These are phyloP conservation scores for Atkinsonella hypoxylon DNA, from an alignment of 2,329 filamentous ascomycete species.

Conservation along the genomic window DNA sequence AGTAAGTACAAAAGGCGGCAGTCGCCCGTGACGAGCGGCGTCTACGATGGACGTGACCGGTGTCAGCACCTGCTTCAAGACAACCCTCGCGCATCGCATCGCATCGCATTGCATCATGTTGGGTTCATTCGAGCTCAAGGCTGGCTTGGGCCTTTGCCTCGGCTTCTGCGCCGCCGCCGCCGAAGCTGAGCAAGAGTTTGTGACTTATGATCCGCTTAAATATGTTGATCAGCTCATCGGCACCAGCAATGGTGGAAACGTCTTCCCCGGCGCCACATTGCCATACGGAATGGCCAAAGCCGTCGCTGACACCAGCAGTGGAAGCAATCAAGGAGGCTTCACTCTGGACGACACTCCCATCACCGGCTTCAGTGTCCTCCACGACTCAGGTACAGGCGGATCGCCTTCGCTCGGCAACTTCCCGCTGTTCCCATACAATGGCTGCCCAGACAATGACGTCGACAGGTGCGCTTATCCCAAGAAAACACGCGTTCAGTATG, in stretches of 20 bases:
- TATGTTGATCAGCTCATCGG: constrained; percentile 27
- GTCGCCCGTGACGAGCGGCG: no score
- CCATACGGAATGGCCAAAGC: constrained; percentile 43
- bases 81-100: no score
- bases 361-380: constrained; percentile 44
- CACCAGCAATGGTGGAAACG: constrained; percentile 23
- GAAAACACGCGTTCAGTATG: constrained; percentile 25
- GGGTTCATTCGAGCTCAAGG: no score
- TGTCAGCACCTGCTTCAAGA: no score
- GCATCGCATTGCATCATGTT: no score
- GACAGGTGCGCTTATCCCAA: constrained; percentile 50
- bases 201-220: constrained; percentile 11
- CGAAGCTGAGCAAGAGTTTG: no score
- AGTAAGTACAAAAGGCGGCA: no score
- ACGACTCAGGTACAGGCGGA: constrained; percentile 46
- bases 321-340: constrained; percentile 46
- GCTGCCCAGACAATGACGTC: constrained; percentile 48
- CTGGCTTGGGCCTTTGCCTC: no score
- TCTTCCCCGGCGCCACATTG: constrained; percentile 30
- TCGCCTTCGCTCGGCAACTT: constrained; percentile 60
- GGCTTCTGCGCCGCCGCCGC: no score
- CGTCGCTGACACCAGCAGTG: constrained; percentile 32
- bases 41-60: no score
- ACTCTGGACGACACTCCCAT: constrained; percentile 36
- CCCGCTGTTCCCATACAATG: constrained; percentile 54